Conservation (phyloP, 2,329 filamentous ascomycete genomes). For the Fusarium acutatum region DNA sequence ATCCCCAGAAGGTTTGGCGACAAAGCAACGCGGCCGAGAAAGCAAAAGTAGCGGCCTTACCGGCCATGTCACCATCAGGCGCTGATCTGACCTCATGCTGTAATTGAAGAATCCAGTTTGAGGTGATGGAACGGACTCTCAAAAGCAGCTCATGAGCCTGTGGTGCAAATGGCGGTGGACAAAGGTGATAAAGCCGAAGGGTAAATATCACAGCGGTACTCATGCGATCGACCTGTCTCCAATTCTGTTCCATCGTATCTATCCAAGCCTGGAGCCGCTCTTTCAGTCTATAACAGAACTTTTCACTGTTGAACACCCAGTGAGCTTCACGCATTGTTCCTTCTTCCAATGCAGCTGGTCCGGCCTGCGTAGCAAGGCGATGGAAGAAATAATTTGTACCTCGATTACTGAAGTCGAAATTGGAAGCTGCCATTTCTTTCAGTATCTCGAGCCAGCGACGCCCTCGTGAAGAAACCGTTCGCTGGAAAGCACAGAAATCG, state of each 20-base stretch:
- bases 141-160: conserved; percentile 48
- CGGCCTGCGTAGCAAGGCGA: conserved; percentile 63
- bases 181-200: conserved; percentile 48
- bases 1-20: conserved; percentile 47
- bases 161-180: background rate
- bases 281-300: conserved; percentile 59
- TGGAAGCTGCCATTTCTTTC: conserved; percentile 58
- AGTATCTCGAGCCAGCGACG: conserved; percentile 61
- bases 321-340: conserved; percentile 58
- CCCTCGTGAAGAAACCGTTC: conserved; percentile 54
- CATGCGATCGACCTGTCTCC: conserved; percentile 68
- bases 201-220: conserved; percentile 62
- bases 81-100: conserved; percentile 54
- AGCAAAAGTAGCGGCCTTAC: conserved; percentile 49
- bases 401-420: conserved; percentile 68
- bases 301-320: conserved; percentile 55
- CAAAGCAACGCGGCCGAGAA: conserved; percentile 67
- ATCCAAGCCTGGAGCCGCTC: conserved; percentile 57
- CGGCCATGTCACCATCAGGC: conserved; percentile 48
- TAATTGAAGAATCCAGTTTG: conserved; percentile 60
- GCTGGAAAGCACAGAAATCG: conserved; percentile 63
- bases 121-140: conserved; percentile 52
- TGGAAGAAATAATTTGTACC: conserved; percentile 58
- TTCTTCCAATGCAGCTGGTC: conserved; percentile 50
- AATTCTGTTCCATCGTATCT: conserved; percentile 59